Base-by-base conservation (phyloP, 2,329 filamentous ascomycete genomes). In the Lachnellula subtilissima region DNA sequence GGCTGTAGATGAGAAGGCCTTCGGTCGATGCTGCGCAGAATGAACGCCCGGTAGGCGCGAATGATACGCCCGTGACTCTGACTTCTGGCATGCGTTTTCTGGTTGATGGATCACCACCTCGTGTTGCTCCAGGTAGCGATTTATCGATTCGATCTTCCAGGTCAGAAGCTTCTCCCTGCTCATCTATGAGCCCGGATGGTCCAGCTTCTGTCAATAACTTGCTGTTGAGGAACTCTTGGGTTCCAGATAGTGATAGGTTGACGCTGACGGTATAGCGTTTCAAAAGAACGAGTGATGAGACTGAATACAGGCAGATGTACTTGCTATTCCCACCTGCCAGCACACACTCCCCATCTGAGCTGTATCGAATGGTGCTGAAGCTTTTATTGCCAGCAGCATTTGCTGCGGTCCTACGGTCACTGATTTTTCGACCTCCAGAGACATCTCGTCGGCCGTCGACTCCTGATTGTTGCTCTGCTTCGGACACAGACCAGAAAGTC, bases 251-350 rank as follows among this genome's bases (percentile, higher is more conserved):
- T 1, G 92, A 96, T n/a, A 97, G 78, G 72, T 99, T 99, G 67
- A 96, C 84, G 65, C 90, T 96, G 67, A 97, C 92, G 1, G 93
- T 97, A 69, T 88, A 99, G 70, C 97, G 97, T 72, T 95, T 96
- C 54, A 97, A 78, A 11, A 99, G 76, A 0, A 94, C 91, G 71
- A 94, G 91, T 0, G 93, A 96, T 56, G 86, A 85, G 35, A 96
- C 90, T n/a, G 95, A 93, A 74, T 99, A 99, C 56, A 99, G 74
- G 70, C 94, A 97, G 52, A 99, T 97, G 72, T 96, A 97, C 75
- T 99, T 99, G 85, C 91, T 97, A 78, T 94, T 96, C 35, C 94
- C 94, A 48, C 85, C 92, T 0, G 93, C 94, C 42, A 99, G 78
- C 11, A 99, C 78, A 66, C 94, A 97, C 60, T 85, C 89, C 12